Evolutionary conservation across 2,329 filamentous ascomycete species (phyloP), one percentile per base, ranked within the genome.

Genomic region (Claviceps sp.): DNA sequence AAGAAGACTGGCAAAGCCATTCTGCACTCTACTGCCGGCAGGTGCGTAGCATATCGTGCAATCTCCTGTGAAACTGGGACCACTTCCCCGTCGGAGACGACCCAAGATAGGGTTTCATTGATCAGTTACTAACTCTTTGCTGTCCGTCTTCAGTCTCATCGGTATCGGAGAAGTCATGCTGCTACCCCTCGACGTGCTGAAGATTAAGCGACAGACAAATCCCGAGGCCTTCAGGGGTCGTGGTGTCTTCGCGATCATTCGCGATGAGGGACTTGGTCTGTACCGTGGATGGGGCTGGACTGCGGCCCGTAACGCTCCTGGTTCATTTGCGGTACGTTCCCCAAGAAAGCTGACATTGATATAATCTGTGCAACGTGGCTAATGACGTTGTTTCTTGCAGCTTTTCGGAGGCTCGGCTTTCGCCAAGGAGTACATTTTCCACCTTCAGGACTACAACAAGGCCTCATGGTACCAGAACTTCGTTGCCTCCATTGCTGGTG

Each of bases 191-290:
- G 93, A 98, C 62, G 91, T 98, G 40, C 80, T 98, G 57, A 98
- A 98, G 80, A 98, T 98, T 75, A 98, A 98, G 80, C 84, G 93
- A 63, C 93, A 98, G 75, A 98, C 93, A 59, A 98, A 98, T 77
- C 93, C 93, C 42, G 93, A 97, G 66, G 90, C 93, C 38, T 98
- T 98, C 82, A 82, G 89, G 59, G 91, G 91, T 60, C 86, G 93
- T 62, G 93, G 93, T 56, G 77, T 98, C 54, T 73, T 97, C 66
- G 85, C 79, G 71, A 97, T 98, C 58, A 79, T 98, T 55, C 79
- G 80, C 53, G 93, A 98, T 65, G 93, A 98, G 70, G 93, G 93
- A 38, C 94, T 97, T 63, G 89, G 89, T 48, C 74, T 98, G 49
- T 98, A 98, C 75, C 82, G 93, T 65, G 93, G 93, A 54, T 95